Base-by-base conservation (phyloP, 2,329 filamentous ascomycete species). In the Botrytis fragariae region DNA sequence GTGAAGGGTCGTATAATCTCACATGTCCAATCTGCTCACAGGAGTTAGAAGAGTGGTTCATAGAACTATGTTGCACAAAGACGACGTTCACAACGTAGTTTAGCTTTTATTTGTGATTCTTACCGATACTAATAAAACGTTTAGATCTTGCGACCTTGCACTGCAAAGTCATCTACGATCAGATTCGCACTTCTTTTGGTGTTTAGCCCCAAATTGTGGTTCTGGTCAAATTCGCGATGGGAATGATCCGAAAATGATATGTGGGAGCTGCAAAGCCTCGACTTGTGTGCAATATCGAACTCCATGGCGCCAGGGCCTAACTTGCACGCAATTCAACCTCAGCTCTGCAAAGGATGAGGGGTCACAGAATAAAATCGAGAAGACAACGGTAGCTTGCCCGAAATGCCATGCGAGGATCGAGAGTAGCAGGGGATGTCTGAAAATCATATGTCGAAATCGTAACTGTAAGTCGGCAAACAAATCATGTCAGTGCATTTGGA, bases 171-270 rank as follows among this genome's bases (percentile, higher is more conserved):
- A 63, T 20, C 18, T 44, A 14, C n/a, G 29, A 29, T 48, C 45
- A n/a, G 10, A 32, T 25, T n/a, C 69, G 29, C 18, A 65, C 18
- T 65, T 72, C 25, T n/a, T 44, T 25, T 51, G n/a, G 44, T 64
- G 59, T 64, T 18, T 71, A 16, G 59, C 22, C 16, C 14, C 42
- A 16, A 35, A 54, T 9, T 64, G 44, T 42, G 16, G 8, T 4
- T 63, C 69, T 14, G 25, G 44, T 6, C 60, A 64, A 32, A 51
- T 71, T 6, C 69, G 63, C 44, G 22, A 65, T n/a, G 54, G 51
- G 4, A 6, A 6, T 12, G 14, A 29, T 39, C 14, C 45, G 18
- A 18, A 32, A 67, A 67, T 67, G 45, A 22, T 37, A 8, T 62
- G 68, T 48, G 25, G 18, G 22, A n/a, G 37, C 51, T 45, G 42